Evolutionary conservation across 1,284 basidiomycete species (phyloP).

Genomic region (Sphaerobolus stellatus): DNA sequence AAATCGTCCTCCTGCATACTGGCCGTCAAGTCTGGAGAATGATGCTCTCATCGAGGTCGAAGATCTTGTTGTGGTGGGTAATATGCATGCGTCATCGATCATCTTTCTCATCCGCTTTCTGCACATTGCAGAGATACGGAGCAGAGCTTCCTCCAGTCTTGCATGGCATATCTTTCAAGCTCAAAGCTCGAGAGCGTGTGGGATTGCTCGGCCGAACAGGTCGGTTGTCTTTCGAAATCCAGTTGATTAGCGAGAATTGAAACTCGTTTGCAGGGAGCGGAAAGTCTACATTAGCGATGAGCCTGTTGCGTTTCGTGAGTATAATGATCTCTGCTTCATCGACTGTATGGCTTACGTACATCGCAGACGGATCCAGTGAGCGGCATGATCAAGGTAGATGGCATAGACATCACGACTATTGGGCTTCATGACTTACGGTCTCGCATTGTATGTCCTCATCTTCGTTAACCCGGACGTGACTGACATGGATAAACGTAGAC

Average conservation of each 20-base stretch:
- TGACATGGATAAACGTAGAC: too few species aligned
- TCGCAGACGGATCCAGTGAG: constrained; percentile 17
- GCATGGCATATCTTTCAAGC: constrained; percentile 16
- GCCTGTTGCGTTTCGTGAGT: constrained; percentile 19
- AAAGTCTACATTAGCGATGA: constrained; percentile 19
- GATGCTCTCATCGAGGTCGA: constrained; percentile 57
- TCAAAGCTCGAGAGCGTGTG: constrained; percentile 16
- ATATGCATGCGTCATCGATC: too few species aligned
- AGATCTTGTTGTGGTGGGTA: constrained; percentile 59
- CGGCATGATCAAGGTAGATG: constrained; percentile 19
- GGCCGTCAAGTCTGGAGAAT: constrained; percentile 58
- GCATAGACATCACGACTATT: constrained; percentile 29
- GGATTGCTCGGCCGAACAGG: constrained; percentile 18
- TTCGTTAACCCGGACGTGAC: too few species aligned
- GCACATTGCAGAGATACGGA: constrained; percentile 11
- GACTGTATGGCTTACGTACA: neutral
- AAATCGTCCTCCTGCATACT: constrained; percentile 75
- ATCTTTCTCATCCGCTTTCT: neutral
- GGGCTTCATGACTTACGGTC: constrained; percentile 31
- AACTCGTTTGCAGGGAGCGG: constrained; percentile 15
- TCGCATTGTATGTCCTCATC: constrained; percentile 16
- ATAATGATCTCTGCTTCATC: neutral
- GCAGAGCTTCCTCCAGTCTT: constrained; percentile 19
- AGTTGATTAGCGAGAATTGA: constrained; percentile 1
- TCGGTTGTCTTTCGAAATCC: neutral